Evolutionary conservation across 208 protist genomes (phyloP), one percentile per base, ranked within the genome.

Genomic region (Histomonas meleagridis): DNA sequence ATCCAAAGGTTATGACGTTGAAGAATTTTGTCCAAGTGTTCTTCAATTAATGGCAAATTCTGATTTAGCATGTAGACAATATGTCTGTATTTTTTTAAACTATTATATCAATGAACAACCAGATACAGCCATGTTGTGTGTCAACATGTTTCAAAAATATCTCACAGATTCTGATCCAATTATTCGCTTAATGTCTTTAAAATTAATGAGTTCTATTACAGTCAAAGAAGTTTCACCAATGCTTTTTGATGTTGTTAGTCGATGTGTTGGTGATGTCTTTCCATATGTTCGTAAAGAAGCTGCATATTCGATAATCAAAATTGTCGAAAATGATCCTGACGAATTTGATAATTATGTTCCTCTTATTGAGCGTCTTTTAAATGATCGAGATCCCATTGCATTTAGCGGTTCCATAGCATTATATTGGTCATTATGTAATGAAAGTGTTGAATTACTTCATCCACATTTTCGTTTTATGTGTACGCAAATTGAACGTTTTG

Each of bases 221-320:
- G 23, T 18, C 0, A 23, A 18, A n/a, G 70, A 79, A 79, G 49
- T 79, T n/a, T 7, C 49, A 21, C 70, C 70, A 51, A 23, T 18
- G 49, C 46, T 79, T 32, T 10, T 18, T 9, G 40, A 79, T n/a
- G 70, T 9, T 35, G 49, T 79, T 43, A 28, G 28, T 35, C 70
- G 49, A 23, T 32, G 46, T 43, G 40, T 35, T 79, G 70, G 70
- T 10, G 70, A 79, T 43, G 49, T 40, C 9, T 49, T 49, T 49
- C 70, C 70, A 32, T 79, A 46, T 51, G 70, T 79, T 49, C 46
- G 49, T 12, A 79, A 79, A 79, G 70, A 46, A 28, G 70, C 40
- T 32, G 70, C 70, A 46, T 79, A 79, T 43, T 32, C 70, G 49
- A 51, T 79, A 49, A 79, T 79, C 70, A 79, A 79, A 79, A 40